Conservation (phyloP, 2,329 filamentous ascomycete genomes). For the Endoconidiophora laricicola region DNA sequence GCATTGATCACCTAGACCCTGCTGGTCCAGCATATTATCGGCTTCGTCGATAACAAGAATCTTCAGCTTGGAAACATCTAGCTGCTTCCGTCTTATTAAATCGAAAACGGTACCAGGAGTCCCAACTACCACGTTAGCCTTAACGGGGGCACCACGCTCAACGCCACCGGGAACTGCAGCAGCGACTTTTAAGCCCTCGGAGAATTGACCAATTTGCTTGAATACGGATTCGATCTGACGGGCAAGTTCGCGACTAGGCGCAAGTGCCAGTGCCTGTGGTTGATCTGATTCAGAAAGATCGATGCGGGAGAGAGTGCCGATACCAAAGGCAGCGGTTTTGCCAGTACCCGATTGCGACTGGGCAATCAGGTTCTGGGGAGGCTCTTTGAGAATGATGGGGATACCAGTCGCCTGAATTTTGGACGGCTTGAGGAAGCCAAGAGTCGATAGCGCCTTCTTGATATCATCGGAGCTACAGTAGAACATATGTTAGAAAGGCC, state of each 20-base stretch:
- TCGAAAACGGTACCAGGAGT: conserved; percentile 90
- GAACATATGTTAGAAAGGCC: conserved; percentile 6
- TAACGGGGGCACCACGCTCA: conserved; percentile 49
- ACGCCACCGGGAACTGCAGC: conserved; percentile 70
- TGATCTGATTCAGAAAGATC: conserved; percentile 50
- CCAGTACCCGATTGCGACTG: conserved; percentile 99
- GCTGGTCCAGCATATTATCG: conserved; percentile 96
- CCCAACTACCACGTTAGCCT: conserved; percentile 71
- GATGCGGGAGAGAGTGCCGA: conserved; percentile 76
- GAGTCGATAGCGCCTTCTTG: conserved; percentile 56
- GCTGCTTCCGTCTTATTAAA: conserved; percentile 57
- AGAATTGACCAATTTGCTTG: conserved; percentile 66
- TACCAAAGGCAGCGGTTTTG: conserved; percentile 91
- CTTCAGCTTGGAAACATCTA: conserved; percentile 56
- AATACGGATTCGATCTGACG: conserved; percentile 86
- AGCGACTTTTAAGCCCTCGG: conserved; percentile 56
- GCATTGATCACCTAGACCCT: conserved; percentile 90
- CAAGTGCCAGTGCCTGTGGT: conserved; percentile 78
- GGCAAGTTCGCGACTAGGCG: conserved; percentile 84
- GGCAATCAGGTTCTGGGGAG: conserved; percentile 87
- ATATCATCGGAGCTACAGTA: conserved; percentile 32
- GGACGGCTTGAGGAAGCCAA: conserved; percentile 88
- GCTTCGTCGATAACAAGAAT: conserved; percentile 90
- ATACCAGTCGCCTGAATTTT: conserved; percentile 96
- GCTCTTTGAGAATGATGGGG: conserved; percentile 70